These are phyloP conservation scores for Artomyces pyxidatus DNA, from an alignment of 768 basidiomycete genomes.

Conservation along the genomic window DNA sequence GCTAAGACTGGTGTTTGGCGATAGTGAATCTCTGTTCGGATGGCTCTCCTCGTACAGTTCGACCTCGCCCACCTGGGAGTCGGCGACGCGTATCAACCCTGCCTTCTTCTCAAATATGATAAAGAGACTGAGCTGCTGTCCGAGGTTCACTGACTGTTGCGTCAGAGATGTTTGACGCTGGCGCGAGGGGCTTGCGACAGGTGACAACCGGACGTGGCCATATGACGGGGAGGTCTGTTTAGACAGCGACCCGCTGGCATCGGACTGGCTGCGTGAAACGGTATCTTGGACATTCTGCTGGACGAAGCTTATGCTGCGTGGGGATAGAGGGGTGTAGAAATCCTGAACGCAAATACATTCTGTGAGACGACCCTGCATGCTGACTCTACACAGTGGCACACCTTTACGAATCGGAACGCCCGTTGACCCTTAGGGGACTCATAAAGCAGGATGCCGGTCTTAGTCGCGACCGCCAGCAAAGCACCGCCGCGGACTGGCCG, in stretches of 20 bases:
- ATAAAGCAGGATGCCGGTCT: slow-evolving; percentile 63
- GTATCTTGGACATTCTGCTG: slow-evolving; percentile 55
- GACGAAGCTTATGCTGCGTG: slow-evolving; percentile 62
- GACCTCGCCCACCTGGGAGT: slow-evolving; percentile 75
- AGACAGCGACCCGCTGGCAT: slow-evolving; percentile 25
- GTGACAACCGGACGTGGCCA: slow-evolving; percentile 16
- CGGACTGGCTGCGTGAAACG: slow-evolving; percentile 34
- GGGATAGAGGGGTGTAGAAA: slow-evolving; percentile 70
- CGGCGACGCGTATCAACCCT: slow-evolving; percentile 70
- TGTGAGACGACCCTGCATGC: too few species aligned
- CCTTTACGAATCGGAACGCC: slow-evolving; percentile 79
- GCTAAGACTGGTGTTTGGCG: slow-evolving; percentile 17
- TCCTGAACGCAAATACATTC: too few species aligned
- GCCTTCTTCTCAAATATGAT: slow-evolving; percentile 85
- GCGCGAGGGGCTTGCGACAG: slow-evolving; percentile 6
- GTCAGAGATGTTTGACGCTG: slow-evolving; percentile 9
- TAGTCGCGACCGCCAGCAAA: slow-evolving; percentile 70
- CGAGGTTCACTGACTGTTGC: slow-evolving; percentile 37
- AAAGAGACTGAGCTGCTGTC: slow-evolving; percentile 71
- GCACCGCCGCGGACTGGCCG: slow-evolving; percentile 36
- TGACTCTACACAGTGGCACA: too few species aligned
- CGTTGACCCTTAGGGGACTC: slow-evolving; percentile 79
- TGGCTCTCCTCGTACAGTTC: slow-evolving; percentile 43
- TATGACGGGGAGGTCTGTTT: slow-evolving; percentile 3
- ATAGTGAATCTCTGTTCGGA: slow-evolving; percentile 21